Conservation (phyloP, 306 rosid species). For the Prunus armeniaca region DNA sequence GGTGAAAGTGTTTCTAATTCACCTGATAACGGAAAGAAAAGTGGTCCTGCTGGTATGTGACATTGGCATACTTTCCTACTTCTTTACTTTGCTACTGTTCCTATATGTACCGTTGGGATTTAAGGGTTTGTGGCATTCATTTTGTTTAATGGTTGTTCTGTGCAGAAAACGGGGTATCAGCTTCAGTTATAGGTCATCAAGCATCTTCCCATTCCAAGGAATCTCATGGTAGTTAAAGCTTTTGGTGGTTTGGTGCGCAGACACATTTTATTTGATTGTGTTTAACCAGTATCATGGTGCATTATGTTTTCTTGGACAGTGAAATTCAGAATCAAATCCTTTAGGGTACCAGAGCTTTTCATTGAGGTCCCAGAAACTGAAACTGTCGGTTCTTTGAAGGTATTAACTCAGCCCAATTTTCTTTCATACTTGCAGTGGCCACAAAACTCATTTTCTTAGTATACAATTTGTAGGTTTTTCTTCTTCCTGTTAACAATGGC, state of each 20-base stretch:
- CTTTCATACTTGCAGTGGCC: constrained; percentile 3
- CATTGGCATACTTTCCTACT: constrained; percentile 28
- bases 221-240: constrained; percentile 59
- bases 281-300: constrained; percentile 23
- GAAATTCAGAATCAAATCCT: constrained; percentile 80
- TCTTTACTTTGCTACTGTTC: constrained; percentile 6
- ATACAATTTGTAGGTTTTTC: neutral
- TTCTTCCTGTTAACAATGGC: neutral
- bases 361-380: constrained; percentile 82
- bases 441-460: neutral
- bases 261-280: constrained; percentile 18
- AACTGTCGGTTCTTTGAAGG: constrained; percentile 86
- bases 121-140: constrained; percentile 10
- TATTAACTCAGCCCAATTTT: constrained; percentile 22
- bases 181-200: constrained; percentile 38
- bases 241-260: constrained; percentile 5
- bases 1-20: constrained; percentile 77
- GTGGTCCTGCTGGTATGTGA: constrained; percentile 36
- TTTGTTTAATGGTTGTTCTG: constrained; percentile 13
- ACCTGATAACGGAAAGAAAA: constrained; percentile 45
- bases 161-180: constrained; percentile 39
- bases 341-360: constrained; percentile 81
- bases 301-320: constrained; percentile 50
- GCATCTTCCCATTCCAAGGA: constrained; percentile 48
- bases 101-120: neutral